phyloP scores from a whole-genome alignment of 2,329 filamentous ascomycete genomes.

The Rutstroemia sp. region DNA sequence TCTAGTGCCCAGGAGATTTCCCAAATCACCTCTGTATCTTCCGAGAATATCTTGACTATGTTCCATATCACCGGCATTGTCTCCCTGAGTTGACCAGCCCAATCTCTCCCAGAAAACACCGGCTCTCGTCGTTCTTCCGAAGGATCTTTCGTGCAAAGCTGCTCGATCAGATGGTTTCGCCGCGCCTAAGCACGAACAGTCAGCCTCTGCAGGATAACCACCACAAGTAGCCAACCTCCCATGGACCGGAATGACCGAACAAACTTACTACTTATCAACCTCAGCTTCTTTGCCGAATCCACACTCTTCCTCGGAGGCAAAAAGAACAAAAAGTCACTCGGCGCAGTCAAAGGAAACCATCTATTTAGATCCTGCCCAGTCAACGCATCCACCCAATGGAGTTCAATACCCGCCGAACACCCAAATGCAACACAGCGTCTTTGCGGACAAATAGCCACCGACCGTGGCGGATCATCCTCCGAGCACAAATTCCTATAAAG shows the following conservation, averaged over 20 bases:
- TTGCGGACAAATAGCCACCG: constrained; percentile 58
- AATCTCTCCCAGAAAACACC: constrained; percentile 24
- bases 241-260: no score
- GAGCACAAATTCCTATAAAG: constrained; percentile 47
- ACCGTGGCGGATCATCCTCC: constrained; percentile 55
- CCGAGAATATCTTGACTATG: constrained; percentile 11
- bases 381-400: constrained; percentile 48
- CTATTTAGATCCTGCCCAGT: constrained; percentile 42
- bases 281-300: constrained; percentile 48
- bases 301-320: constrained; percentile 44
- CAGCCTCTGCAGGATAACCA: neutral
- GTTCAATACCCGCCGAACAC: constrained; percentile 52
- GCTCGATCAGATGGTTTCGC: constrained; percentile 34
- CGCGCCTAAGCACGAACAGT: constrained; percentile 26
- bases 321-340: constrained; percentile 52
- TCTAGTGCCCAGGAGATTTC: constrained; percentile 11
- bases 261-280: constrained; percentile 49
- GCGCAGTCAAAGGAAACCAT: constrained; percentile 47
- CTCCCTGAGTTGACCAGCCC: constrained; percentile 11
- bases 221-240: no score
- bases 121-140: constrained; percentile 17
- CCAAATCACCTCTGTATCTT: constrained; percentile 14
- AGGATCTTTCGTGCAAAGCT: constrained; percentile 21
- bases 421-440: constrained; percentile 59
- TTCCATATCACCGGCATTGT: constrained; percentile 9